phyloP scores from a whole-genome alignment of 257 asterid species.

The Solanum sejunctum region DNA sequence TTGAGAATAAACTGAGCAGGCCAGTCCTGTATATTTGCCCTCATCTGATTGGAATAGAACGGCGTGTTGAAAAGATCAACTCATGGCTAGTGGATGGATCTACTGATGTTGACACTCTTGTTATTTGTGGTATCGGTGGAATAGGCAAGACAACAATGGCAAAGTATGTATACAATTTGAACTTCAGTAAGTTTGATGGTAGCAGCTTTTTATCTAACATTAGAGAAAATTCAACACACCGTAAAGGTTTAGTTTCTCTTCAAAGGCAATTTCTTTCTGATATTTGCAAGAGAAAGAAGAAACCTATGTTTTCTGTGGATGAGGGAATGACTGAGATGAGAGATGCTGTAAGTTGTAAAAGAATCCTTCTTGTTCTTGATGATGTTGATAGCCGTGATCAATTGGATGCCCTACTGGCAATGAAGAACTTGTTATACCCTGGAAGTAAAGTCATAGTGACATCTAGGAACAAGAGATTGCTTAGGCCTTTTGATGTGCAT shows the following conservation, averaged over 20 bases:
- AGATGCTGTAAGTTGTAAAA: conserved; percentile 1
- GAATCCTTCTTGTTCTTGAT: conserved; percentile 12
- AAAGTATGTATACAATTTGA: conserved; percentile 5
- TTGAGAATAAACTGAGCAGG: conserved; percentile 3
- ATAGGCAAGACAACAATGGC: conserved; percentile 17
- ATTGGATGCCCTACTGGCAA: conserved; percentile 3
- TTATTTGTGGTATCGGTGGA: conserved; percentile 11
- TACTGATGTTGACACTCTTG: conserved; percentile 4
- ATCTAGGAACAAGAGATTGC: background rate
- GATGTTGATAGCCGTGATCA: conserved; percentile 9
- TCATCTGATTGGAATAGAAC: conserved; percentile 3
- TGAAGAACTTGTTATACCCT: background rate
- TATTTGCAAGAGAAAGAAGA: background rate
- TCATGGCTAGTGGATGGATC: conserved; percentile 7
- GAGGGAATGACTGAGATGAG: conserved; percentile 8
- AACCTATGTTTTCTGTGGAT: background rate
- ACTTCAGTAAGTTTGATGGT: conserved; percentile 1
- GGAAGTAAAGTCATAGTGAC: conserved; percentile 9
- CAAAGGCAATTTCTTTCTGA: conserved; percentile 11
- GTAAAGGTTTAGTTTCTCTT: conserved; percentile 6
- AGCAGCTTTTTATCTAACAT: conserved; percentile 14
- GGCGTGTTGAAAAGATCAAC: conserved; percentile 3
- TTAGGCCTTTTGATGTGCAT: conserved; percentile 6
- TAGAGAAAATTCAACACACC: conserved; percentile 5
- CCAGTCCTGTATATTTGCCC: background rate